Evolutionary conservation across 2,329 filamentous ascomycete genomes (phyloP).

Genomic region (Epichloe brachyelytri): DNA sequence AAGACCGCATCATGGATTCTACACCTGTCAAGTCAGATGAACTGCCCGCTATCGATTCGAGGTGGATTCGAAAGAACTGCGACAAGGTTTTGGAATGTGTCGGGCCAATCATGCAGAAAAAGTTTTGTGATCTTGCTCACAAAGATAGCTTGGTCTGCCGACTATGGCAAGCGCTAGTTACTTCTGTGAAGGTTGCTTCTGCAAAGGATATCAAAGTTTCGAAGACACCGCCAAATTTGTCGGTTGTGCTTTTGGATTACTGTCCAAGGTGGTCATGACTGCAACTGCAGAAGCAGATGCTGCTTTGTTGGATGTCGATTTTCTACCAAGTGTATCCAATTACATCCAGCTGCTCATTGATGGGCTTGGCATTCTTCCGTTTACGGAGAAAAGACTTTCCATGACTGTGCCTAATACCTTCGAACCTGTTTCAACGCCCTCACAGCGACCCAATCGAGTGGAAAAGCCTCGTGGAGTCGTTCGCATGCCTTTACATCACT

Average conservation of each 20-base stretch:
- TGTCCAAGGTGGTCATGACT: conserved; percentile 39
- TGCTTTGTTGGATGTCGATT: conserved; percentile 28
- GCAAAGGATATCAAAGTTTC: conserved; percentile 80
- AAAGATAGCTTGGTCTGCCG: conserved; percentile 38
- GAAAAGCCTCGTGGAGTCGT: conserved; percentile 37
- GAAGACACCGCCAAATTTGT: conserved; percentile 72
- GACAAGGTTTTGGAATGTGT: conserved; percentile 50
- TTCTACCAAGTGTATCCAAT: conserved; percentile 40
- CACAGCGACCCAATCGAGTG: conserved; percentile 41
- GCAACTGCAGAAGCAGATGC: not conserved
- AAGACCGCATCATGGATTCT: conserved; percentile 53
- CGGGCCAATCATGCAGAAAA: conserved; percentile 44
- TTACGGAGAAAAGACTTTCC: conserved; percentile 47
- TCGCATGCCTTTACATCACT: conserved; percentile 50
- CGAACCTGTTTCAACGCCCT: conserved; percentile 52
- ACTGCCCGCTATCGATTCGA: conserved; percentile 69
- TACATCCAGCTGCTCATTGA: conserved; percentile 36
- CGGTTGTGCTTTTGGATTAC: conserved; percentile 53
- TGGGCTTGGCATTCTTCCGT: conserved; percentile 44
- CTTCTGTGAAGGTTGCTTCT: conserved; percentile 52
- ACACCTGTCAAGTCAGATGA: conserved; percentile 54
- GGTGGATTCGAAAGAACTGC: conserved; percentile 72
- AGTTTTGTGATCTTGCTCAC: conserved; percentile 49
- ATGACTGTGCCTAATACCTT: conserved; percentile 42
- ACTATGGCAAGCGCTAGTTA: conserved; percentile 50